Conservation (phyloP, 2,329 filamentous ascomycete species). For the Trichophyton simii region DNA sequence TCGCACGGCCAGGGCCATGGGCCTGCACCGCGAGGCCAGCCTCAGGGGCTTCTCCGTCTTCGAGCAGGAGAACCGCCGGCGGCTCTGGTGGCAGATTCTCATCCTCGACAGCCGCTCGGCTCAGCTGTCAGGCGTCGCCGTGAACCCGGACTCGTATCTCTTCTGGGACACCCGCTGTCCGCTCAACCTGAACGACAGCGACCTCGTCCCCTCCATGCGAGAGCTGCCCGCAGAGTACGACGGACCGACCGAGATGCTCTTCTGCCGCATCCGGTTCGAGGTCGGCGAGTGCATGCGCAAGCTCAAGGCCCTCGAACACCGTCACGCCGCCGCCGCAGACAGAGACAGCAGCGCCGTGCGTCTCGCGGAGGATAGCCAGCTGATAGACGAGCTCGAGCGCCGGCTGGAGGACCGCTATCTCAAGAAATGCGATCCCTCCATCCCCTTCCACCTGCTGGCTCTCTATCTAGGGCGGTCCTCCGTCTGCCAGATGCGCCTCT, state of each 20-base stretch:
- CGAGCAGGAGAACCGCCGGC: conserved; percentile 33
- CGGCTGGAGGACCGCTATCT: conserved; percentile 23
- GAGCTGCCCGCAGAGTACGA: conserved; percentile 30
- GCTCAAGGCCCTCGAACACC: conserved; percentile 23
- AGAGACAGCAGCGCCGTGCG: background rate
- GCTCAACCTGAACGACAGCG: conserved; percentile 33
- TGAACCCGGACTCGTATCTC: conserved; percentile 18
- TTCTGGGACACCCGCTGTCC: conserved; percentile 26
- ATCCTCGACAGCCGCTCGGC: conserved; percentile 29
- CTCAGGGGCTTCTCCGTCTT: conserved; percentile 22
- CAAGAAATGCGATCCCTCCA: conserved; percentile 24
- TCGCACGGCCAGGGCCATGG: conserved; percentile 18
- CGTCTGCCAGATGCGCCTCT: background rate
- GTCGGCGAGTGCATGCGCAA: background rate
- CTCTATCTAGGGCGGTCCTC: background rate
- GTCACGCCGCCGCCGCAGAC: background rate
- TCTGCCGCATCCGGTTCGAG: conserved; percentile 35
- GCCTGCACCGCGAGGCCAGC: conserved; percentile 29
- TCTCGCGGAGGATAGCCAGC: conserved; percentile 13
- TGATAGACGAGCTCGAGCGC: conserved; percentile 20
- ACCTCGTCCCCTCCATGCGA: conserved; percentile 30
- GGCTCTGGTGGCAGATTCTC: conserved; percentile 30
- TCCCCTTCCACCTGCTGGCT: conserved; percentile 22
- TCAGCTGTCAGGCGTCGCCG: conserved; percentile 29
- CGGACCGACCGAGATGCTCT: conserved; percentile 38